These are phyloP conservation scores for Xylariaceae sp. DNA, from an alignment of 2,329 filamentous ascomycete genomes.

Conservation along the genomic window DNA sequence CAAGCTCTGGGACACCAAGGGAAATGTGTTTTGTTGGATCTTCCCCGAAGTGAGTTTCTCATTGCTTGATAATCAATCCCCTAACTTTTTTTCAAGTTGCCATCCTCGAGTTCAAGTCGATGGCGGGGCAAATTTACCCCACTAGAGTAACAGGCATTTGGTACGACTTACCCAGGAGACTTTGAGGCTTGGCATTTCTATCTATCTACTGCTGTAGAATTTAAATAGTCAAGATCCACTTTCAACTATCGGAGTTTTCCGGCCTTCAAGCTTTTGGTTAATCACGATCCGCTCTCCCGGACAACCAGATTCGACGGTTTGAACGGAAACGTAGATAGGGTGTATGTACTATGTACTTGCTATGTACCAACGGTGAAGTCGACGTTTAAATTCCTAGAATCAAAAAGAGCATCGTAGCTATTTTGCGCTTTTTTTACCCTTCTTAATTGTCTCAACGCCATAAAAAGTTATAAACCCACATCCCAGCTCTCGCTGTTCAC, in stretches of 20 bases:
- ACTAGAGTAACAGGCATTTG: constrained; percentile 7
- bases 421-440: constrained; percentile 11
- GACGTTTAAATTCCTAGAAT: constrained; percentile 7
- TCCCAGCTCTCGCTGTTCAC: background rate
- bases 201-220: too few species aligned
- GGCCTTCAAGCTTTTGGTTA: constrained; percentile 5
- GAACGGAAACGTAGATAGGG: background rate
- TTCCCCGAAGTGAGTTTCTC: constrained; percentile 8
- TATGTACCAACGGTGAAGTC: background rate
- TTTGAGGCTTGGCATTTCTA: background rate
- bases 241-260: constrained; percentile 13
- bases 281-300: background rate
- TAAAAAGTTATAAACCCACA: too few species aligned
- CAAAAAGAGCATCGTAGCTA: background rate
- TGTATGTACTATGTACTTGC: too few species aligned
- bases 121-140: constrained; percentile 17
- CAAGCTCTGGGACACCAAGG: too few species aligned
- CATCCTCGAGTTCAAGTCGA: constrained; percentile 7
- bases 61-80: constrained; percentile 21
- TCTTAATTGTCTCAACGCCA: constrained; percentile 1
- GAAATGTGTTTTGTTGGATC: constrained; percentile 4
- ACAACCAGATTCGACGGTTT: background rate
- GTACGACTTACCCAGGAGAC: constrained; percentile 1
- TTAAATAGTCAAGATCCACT: too few species aligned
- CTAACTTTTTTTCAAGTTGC: constrained; percentile 13